Percentiles rank a stretch among this genome's conserved stretches.
phyloP scores from a whole-genome alignment of 345 rosid species.

The Linum usitatissimum region DNA sequence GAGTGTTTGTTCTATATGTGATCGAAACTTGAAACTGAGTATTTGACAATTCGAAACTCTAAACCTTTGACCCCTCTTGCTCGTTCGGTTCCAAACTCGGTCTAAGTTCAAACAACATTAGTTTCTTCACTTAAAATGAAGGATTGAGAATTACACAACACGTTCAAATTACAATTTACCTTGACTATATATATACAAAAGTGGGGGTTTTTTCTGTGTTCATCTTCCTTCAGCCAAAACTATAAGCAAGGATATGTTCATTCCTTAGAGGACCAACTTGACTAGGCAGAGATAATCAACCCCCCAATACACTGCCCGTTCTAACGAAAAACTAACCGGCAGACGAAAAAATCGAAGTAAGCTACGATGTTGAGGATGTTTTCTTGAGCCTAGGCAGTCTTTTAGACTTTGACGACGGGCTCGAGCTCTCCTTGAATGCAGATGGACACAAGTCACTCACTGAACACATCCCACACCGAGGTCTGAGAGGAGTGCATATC shows the following conservation, averaged over 20 bases:
- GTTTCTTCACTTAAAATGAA: too few species aligned
- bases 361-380: not conserved
- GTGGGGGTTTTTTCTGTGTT: too few species aligned
- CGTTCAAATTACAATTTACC: too few species aligned
- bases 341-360: not conserved
- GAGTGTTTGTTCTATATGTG: too few species aligned
- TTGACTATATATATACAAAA: too few species aligned
- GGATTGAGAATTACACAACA: too few species aligned
- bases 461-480: constrained; percentile 57
- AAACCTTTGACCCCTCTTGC: too few species aligned
- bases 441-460: constrained; percentile 65
- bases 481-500: constrained; percentile 73
- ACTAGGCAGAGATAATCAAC: not conserved
- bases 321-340: not conserved
- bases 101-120: too few species aligned
- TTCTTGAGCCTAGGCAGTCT: constrained; percentile 11
- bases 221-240: too few species aligned
- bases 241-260: not conserved
- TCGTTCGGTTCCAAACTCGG: too few species aligned
- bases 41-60: too few species aligned
- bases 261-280: not conserved
- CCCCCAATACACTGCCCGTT: not conserved
- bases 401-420: constrained; percentile 38
- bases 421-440: constrained; percentile 65
- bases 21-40: too few species aligned